A percentile compares a stretch with the other conserved stretches of the same genome.
Evolutionary conservation across 2,329 filamentous ascomycete genomes (phyloP).

Genomic region (Colletotrichum shisoi): DNA sequence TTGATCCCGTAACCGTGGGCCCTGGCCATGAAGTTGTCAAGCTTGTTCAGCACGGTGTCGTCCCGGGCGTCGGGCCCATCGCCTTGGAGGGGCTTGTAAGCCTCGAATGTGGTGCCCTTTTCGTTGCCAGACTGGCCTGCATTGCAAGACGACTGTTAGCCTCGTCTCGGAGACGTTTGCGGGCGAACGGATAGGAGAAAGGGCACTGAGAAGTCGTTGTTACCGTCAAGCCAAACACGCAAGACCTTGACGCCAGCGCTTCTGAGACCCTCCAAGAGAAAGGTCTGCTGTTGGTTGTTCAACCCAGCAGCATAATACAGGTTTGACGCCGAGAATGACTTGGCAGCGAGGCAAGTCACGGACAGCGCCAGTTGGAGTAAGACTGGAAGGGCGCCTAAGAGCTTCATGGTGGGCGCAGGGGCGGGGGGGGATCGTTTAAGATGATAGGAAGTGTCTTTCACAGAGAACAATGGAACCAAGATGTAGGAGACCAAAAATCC

Average conservation of each 20-base stretch:
- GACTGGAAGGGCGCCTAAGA: neutral
- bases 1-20: slow-evolving; percentile 39
- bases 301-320: slow-evolving; percentile 45
- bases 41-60: slow-evolving; percentile 36
- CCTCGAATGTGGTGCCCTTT: slow-evolving; percentile 5
- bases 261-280: slow-evolving; percentile 41
- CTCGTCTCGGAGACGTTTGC: too few relatives aligned
- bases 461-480: too few relatives aligned
- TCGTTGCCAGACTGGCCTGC: slow-evolving; percentile 6
- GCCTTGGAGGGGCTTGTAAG: slow-evolving; percentile 3
- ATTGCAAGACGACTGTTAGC: neutral
- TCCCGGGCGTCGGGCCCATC: slow-evolving; percentile 37
- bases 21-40: slow-evolving; percentile 37
- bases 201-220: too few relatives aligned
- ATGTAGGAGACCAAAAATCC: too few relatives aligned
- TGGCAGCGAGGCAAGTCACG: neutral
- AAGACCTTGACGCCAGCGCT: slow-evolving; percentile 6
- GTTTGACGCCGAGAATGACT: slow-evolving; percentile 43
- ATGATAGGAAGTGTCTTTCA: too few relatives aligned
- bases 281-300: slow-evolving; percentile 38
- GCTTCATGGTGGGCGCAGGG: neutral
- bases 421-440: too few relatives aligned
- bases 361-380: neutral
- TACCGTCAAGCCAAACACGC: slow-evolving; percentile 1
- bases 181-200: neutral